Evolutionary conservation across 2,329 filamentous ascomycete genomes (phyloP).

Genomic region (Aspergillus pseudotamarii): DNA sequence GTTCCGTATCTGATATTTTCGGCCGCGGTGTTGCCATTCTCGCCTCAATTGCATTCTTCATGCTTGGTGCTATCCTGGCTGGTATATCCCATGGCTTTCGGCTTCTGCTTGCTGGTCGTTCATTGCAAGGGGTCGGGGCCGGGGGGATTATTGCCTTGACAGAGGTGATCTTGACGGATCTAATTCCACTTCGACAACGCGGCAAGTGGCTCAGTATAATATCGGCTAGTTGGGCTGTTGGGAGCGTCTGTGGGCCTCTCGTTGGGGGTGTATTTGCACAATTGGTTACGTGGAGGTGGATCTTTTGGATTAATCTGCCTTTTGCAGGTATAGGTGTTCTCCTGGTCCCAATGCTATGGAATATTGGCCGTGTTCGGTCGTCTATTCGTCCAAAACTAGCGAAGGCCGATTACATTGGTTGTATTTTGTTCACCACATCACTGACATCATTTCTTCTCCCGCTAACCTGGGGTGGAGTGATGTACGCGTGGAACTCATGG

Average conservation of each 20-base stretch:
- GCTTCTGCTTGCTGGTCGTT: not conserved
- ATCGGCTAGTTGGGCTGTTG: constrained; percentile 45
- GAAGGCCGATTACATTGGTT: not conserved
- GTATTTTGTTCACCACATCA: not conserved
- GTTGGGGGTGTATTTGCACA: constrained; percentile 24
- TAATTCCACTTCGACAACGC: constrained; percentile 53
- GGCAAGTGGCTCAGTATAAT: constrained; percentile 47
- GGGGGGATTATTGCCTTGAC: constrained; percentile 49
- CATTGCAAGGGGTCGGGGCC: constrained; percentile 55
- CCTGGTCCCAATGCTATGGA: constrained; percentile 44
- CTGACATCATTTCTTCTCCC: constrained; percentile 60
- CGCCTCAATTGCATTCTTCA: not conserved
- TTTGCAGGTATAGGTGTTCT: constrained; percentile 19
- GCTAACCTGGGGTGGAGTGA: constrained; percentile 66
- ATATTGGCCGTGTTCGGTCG: constrained; percentile 17
- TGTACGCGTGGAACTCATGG: constrained; percentile 67
- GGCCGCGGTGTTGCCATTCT: not conserved
- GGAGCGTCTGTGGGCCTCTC: constrained; percentile 39
- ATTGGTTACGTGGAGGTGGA: constrained; percentile 30
- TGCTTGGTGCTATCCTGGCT: not conserved
- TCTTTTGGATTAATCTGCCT: constrained; percentile 31
- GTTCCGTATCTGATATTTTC: not conserved
- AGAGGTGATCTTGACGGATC: constrained; percentile 54
- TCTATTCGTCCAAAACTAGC: not conserved
- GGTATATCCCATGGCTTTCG: not conserved